phyloP scores from a whole-genome alignment of 495 filamentous ascomycete genomes.

The Cenococcum geophilum region DNA sequence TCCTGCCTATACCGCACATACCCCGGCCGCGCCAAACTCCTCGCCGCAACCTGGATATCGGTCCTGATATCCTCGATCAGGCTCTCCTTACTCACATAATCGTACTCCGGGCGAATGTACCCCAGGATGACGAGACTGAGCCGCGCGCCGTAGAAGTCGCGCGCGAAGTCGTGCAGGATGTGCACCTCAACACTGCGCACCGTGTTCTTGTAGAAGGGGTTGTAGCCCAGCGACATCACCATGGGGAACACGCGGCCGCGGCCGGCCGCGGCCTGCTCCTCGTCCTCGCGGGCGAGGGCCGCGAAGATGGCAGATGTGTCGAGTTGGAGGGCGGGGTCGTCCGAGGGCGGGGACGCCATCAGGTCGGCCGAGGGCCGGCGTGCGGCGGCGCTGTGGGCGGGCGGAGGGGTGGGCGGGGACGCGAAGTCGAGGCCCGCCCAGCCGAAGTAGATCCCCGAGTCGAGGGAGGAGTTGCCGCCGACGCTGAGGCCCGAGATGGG shows the following conservation, averaged over 20 bases:
- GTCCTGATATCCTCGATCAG: slow-evolving; percentile 80
- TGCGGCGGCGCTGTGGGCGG: slow-evolving; percentile 10
- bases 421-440: slow-evolving; percentile 58
- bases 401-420: slow-evolving; percentile 6
- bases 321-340: too few species aligned
- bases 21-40: slow-evolving; percentile 61
- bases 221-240: slow-evolving; percentile 60
- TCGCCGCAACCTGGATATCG: slow-evolving; percentile 77
- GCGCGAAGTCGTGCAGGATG: slow-evolving; percentile 64
- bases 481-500: slow-evolving; percentile 64
- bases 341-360: too few species aligned
- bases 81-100: slow-evolving; percentile 77
- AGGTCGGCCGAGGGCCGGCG: too few species aligned
- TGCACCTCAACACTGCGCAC: slow-evolving; percentile 64
- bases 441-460: slow-evolving; percentile 86
- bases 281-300: too few species aligned
- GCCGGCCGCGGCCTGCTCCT: too few species aligned
- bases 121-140: slow-evolving; percentile 78
- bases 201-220: slow-evolving; percentile 22
- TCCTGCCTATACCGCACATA: slow-evolving; percentile 57
- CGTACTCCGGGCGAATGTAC: slow-evolving; percentile 81
- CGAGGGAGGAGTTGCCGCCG: slow-evolving; percentile 62
- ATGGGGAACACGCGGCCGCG: slow-evolving; percentile 58
- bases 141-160: slow-evolving; percentile 75
- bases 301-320: too few species aligned